Percentiles rank a stretch among this genome's conserved stretches.
phyloP scores from a whole-genome alignment of 2,329 filamentous ascomycete species.

The Exophiala sideris region DNA sequence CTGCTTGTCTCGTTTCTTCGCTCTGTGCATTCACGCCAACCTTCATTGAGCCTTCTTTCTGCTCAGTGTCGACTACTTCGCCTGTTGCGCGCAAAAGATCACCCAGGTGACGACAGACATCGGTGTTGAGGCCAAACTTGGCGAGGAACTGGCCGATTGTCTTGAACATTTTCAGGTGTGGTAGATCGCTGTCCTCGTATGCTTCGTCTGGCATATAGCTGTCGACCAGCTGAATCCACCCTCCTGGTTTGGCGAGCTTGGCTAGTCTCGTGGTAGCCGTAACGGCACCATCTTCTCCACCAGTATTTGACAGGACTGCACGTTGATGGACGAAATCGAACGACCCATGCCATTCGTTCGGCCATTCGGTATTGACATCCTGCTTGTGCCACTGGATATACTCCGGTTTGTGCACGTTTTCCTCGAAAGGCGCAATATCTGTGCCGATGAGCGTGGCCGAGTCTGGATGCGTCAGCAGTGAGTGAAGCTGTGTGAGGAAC shows the following conservation, averaged over 20 bases:
- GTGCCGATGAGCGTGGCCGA: conserved; percentile 2
- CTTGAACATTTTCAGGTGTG: not conserved
- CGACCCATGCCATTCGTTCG: not conserved
- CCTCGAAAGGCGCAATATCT: conserved; percentile 1
- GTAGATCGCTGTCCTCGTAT: not conserved
- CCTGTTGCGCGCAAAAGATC: not conserved
- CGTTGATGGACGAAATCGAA: conserved; percentile 5
- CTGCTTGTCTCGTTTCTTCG: not conserved
- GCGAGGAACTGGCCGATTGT: not conserved
- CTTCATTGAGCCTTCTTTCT: not conserved
- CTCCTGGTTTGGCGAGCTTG: not conserved
- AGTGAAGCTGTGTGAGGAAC: not conserved
- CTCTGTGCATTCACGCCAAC: not conserved
- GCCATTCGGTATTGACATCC: conserved; percentile 1
- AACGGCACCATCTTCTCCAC: not conserved
- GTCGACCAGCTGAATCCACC: not conserved
- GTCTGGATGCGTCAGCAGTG: not conserved
- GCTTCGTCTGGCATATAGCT: not conserved
- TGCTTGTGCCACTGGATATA: not conserved
- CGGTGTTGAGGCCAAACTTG: not conserved
- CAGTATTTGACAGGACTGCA: not conserved
- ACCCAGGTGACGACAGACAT: not conserved
- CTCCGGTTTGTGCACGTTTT: not conserved
- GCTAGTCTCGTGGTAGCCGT: not conserved
- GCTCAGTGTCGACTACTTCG: not conserved